Percentiles rank a stretch among this genome's conserved stretches.
Conservation (phyloP, 2,329 filamentous ascomycete species). For the Paraconiothyrium sp. region DNA sequence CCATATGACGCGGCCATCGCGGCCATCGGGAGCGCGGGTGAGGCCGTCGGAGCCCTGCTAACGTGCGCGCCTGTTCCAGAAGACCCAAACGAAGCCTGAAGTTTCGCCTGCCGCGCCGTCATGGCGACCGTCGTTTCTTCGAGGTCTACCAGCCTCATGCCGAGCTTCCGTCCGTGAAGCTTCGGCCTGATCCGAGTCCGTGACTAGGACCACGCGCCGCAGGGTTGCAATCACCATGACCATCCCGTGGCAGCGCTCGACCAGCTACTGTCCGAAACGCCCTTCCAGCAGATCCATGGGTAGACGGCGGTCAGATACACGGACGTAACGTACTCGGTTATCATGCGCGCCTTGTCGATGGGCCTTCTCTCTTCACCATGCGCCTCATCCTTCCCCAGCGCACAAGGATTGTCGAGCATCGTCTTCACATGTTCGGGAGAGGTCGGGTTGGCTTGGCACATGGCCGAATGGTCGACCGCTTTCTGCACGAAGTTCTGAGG, state of each 20-base stretch:
- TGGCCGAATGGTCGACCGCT: constrained; percentile 36
- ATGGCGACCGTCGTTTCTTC: constrained; percentile 33
- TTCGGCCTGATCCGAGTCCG: constrained; percentile 20
- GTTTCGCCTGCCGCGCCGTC: constrained; percentile 34
- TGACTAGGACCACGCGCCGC: constrained; percentile 50
- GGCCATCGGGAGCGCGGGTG: neutral
- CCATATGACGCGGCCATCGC: constrained; percentile 13
- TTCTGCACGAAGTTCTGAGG: constrained; percentile 42
- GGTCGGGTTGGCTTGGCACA: constrained; percentile 44
- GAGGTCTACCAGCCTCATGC: constrained; percentile 36
- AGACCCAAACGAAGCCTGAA: constrained; percentile 13
- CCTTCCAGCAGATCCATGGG: constrained; percentile 58
- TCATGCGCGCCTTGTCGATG: constrained; percentile 69
- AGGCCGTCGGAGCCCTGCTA: constrained; percentile 15
- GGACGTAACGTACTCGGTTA: constrained; percentile 75
- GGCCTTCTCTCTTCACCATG: constrained; percentile 39
- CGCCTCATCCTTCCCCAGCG: constrained; percentile 40
- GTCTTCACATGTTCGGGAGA: constrained; percentile 15
- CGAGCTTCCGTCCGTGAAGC: constrained; percentile 37
- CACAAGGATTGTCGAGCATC: constrained; percentile 46
- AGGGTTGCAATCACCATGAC: constrained; percentile 67
- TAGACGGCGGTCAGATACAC: constrained; percentile 77
- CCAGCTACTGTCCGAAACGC: constrained; percentile 72
- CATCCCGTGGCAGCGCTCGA: constrained; percentile 67
- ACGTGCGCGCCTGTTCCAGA: neutral